Evolutionary conservation across 768 basidiomycete species (phyloP).

Genomic region (Russula lepida): DNA sequence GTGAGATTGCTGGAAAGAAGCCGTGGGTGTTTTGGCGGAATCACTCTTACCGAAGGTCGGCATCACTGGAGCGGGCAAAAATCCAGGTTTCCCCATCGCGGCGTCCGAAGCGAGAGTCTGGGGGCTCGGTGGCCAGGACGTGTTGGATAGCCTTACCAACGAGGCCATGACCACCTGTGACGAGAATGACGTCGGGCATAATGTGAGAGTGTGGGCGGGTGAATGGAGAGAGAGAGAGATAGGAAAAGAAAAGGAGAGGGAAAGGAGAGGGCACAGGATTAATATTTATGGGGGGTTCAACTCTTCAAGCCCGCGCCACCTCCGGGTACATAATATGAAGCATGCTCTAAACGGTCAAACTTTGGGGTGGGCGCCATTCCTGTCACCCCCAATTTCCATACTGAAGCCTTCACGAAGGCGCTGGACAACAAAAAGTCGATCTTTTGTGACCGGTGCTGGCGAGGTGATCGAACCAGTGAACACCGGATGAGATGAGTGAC

Average conservation of each 20-base stretch:
- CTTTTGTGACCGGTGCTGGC: too few species aligned
- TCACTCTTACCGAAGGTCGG: not conserved
- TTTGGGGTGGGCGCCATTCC: not conserved
- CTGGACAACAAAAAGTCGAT: too few species aligned
- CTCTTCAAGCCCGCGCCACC: not conserved
- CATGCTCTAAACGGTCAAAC: not conserved
- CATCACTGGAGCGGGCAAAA: not conserved
- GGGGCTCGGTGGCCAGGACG: not conserved
- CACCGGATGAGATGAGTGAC: too few species aligned
- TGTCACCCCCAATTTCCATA: not conserved
- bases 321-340: not conserved
- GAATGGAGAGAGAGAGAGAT: not conserved
- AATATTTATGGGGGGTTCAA: not conserved
- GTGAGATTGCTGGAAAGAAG: not conserved
- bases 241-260: not conserved
- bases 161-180: not conserved
- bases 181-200: not conserved
- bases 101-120: not conserved
- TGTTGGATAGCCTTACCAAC: not conserved
- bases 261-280: not conserved
- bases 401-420: not conserved
- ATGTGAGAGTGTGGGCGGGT: not conserved
- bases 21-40: not conserved
- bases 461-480: too few species aligned
- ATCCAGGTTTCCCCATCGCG: not conserved